Base-by-base conservation (phyloP, 768 basidiomycete genomes). In the Tylopilus felleus region DNA sequence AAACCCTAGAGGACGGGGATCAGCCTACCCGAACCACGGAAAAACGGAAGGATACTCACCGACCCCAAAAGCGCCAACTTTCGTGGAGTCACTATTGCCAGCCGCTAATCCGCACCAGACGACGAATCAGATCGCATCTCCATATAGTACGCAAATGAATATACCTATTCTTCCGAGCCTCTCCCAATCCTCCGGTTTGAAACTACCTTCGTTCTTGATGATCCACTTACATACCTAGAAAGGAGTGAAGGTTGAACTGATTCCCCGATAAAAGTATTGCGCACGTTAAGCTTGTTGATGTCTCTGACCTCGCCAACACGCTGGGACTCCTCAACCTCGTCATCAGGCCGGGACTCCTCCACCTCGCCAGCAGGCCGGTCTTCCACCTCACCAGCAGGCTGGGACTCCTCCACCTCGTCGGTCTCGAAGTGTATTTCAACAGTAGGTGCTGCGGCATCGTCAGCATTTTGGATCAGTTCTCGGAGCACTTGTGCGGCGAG, bases 371-470 rank as follows among this genome's bases (percentile, higher is more conserved):
- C n/a, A n/a, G n/a, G n/a, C n/a, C n/a, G n/a, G n/a, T n/a, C n/a
- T n/a, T n/a, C n/a, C n/a, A n/a, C n/a, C n/a, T 14, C 13, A 8
- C 33, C 13, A 10, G 23, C 3, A 23, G 17, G 10, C 19, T 16
- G 39, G 19, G 17, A 19, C n/a, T n/a, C n/a, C n/a, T 16, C 33
- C 13, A 6, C 39, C 33, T 14, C 36, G 8, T 19, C 39, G 1
- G 72, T 74, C 41, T 68, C 60, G 52, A 77, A 77, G 35, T 69
- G 68, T 5, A 78, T 61, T 54, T 76, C 65, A 9, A 76, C 67
- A 0, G 44, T 55, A 19, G 50, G 65, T 1, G 75, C 68, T 4
- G 66, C 71, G 0, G 74, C 80, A 66, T 82, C 80, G 56, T 81
- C 80, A 16, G 35, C 35, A 17, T 36, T 36, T 36, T 36, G 35